phyloP scores from a whole-genome alignment of 768 basidiomycete genomes.

The Psilocybe cubensis region DNA sequence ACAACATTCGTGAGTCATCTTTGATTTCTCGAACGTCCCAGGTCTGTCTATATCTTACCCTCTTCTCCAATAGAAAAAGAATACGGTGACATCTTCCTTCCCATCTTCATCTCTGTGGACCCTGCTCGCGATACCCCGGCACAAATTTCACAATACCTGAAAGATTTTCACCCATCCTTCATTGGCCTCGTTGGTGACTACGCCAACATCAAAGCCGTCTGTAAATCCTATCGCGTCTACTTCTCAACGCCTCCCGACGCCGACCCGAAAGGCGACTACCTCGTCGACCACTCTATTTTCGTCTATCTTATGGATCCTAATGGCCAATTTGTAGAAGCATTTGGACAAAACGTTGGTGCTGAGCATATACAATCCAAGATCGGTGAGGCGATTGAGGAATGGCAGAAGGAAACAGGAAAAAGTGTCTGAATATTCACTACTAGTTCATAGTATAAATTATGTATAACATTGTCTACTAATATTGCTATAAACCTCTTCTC shows the following conservation, averaged over 20 bases:
- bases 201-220: constrained; percentile 79
- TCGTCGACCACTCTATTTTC: constrained; percentile 97
- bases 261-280: constrained; percentile 89
- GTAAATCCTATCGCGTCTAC: constrained; percentile 97
- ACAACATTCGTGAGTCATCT: constrained; percentile 64
- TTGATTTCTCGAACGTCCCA: not conserved
- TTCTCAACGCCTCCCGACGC: constrained; percentile 95
- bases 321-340: constrained; percentile 95
- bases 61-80: constrained; percentile 58
- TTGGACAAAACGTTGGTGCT: constrained; percentile 79
- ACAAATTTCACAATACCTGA: constrained; percentile 64
- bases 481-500: constrained; percentile 10
- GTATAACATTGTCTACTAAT: constrained; percentile 15
- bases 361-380: constrained; percentile 72
- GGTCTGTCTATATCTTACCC: not conserved
- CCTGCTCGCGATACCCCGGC: constrained; percentile 83
- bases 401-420: constrained; percentile 43
- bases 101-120: constrained; percentile 96
- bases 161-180: constrained; percentile 92
- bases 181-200: constrained; percentile 89
- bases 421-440: constrained; percentile 29
- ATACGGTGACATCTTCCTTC: constrained; percentile 75
- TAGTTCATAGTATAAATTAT: constrained; percentile 7
- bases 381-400: constrained; percentile 48
- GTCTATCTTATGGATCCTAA: constrained; percentile 98